phyloP scores from a whole-genome alignment of 2,329 filamentous ascomycete species.

The Karstenula rhodostoma region DNA sequence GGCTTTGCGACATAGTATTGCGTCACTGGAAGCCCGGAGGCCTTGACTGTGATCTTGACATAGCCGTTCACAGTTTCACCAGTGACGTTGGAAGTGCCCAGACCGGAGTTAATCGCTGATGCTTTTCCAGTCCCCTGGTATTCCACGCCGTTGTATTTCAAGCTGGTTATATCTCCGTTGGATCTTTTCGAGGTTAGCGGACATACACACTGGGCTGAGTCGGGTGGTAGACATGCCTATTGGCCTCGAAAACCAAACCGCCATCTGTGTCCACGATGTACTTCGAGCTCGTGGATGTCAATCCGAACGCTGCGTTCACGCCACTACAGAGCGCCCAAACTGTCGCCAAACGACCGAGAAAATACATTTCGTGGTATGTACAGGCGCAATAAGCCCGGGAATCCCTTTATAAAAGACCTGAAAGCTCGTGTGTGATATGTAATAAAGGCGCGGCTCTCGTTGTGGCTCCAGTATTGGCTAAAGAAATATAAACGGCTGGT shows the following conservation, averaged over 20 bases:
- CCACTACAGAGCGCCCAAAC: slow-evolving; percentile 18
- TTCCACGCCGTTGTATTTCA: slow-evolving; percentile 32
- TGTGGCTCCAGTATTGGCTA: background rate
- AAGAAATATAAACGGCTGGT: background rate
- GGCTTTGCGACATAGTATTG: slow-evolving; percentile 35
- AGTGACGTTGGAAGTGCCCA: slow-evolving; percentile 29
- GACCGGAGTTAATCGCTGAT: slow-evolving; percentile 32
- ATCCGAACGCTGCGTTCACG: slow-evolving; percentile 27
- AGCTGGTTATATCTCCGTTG: slow-evolving; percentile 33
- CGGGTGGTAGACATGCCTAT: slow-evolving; percentile 13
- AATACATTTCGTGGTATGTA: slow-evolving; percentile 15
- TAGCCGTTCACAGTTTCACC: slow-evolving; percentile 35
- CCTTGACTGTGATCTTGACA: slow-evolving; percentile 33
- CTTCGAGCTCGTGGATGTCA: slow-evolving; percentile 27
- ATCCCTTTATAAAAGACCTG: background rate
- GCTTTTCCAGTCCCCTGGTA: slow-evolving; percentile 32
- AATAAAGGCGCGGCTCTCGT: background rate
- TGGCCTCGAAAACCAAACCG: slow-evolving; percentile 30
- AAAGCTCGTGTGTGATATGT: background rate
- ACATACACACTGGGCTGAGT: background rate
- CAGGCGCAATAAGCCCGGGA: background rate
- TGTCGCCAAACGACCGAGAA: slow-evolving; percentile 1
- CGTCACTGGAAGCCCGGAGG: slow-evolving; percentile 27
- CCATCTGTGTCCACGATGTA: slow-evolving; percentile 33
- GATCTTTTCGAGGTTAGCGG: slow-evolving; percentile 16